Conservation (phyloP, 768 basidiomycete species). For the Tubosaeta brunneosetosa region DNA sequence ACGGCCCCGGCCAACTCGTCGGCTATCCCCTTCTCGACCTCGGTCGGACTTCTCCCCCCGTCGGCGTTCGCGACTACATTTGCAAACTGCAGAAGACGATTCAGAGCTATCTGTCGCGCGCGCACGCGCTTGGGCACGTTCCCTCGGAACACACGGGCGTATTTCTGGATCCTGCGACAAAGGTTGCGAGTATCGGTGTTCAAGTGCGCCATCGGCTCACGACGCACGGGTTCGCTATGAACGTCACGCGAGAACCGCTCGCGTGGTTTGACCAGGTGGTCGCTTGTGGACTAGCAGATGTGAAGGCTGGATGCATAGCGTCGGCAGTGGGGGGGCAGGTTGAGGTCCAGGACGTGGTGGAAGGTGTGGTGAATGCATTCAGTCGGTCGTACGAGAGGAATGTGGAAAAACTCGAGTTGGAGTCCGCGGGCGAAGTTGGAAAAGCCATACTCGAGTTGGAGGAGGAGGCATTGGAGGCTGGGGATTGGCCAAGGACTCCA, state of each 20-base stretch:
- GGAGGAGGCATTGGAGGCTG: constrained; percentile 38
- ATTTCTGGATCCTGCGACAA: constrained; percentile 74
- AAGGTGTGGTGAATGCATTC: constrained; percentile 46
- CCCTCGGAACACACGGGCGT: constrained; percentile 86
- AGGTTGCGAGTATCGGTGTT: constrained; percentile 94
- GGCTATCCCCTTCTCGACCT: constrained; percentile 94
- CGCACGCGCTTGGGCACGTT: constrained; percentile 52
- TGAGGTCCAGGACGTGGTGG: constrained; percentile 48
- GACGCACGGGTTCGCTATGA: constrained; percentile 91
- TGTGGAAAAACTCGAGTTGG: constrained; percentile 40
- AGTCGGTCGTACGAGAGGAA: constrained; percentile 46
- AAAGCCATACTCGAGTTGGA: constrained; percentile 46
- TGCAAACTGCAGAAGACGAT: constrained; percentile 75
- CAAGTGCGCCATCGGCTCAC: constrained; percentile 94
- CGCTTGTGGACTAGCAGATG: constrained; percentile 86
- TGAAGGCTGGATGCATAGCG: constrained; percentile 69
- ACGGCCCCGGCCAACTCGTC: constrained; percentile 95
- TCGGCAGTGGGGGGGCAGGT: constrained; percentile 37
- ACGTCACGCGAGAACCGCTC: constrained; percentile 76
- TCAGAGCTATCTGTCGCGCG: constrained; percentile 53
- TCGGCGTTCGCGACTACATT: constrained; percentile 77
- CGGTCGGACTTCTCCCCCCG: constrained; percentile 66
- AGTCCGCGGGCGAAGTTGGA: constrained; percentile 43
- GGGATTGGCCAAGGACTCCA: constrained; percentile 36
- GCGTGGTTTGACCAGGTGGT: constrained; percentile 85